Conservation (phyloP, 768 basidiomycete species). For the Termitomyces sp. region DNA sequence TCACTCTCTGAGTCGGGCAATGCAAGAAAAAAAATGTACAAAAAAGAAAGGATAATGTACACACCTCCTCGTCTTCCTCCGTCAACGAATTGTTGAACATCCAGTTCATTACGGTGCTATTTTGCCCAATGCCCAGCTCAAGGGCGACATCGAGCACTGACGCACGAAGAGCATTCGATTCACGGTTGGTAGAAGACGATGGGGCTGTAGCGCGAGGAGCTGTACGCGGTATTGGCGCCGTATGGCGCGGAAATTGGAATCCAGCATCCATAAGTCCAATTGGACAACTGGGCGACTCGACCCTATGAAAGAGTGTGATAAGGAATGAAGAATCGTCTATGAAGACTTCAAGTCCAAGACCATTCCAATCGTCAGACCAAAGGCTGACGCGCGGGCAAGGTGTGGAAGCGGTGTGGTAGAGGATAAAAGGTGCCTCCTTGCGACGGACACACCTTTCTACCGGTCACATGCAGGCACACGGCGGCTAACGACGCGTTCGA, state of each 20-base stretch:
- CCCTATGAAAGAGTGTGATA: conserved; percentile 6
- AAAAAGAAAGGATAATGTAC: conserved; percentile 10
- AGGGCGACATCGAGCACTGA: conserved; percentile 73
- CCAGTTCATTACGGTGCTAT: conserved; percentile 60
- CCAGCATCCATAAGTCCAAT: conserved; percentile 24
- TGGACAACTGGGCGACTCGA: conserved; percentile 6
- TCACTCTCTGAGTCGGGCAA: neutral
- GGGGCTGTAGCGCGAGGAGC: conserved; percentile 9
- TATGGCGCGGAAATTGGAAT: conserved; percentile 28
- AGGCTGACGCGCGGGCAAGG: neutral
- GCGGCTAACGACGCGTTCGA: conserved; percentile 1
- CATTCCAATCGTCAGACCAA: conserved; percentile 2
- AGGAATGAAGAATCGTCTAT: neutral
- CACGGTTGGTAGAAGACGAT: conserved; percentile 27
- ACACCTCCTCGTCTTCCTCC: conserved; percentile 52
- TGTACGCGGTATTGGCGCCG: conserved; percentile 19
- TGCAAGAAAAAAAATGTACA: neutral
- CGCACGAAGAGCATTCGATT: conserved; percentile 59
- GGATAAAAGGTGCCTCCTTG: neutral
- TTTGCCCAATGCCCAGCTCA: conserved; percentile 58
- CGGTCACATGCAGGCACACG: conserved; percentile 6
- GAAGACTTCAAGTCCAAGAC: neutral
- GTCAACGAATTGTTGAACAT: conserved; percentile 61
- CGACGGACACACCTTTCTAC: neutral
- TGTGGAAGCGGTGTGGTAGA: neutral